These are phyloP conservation scores for Citrus cavaleriei DNA, from an alignment of 345 rosid genomes.

Conservation along the genomic window DNA sequence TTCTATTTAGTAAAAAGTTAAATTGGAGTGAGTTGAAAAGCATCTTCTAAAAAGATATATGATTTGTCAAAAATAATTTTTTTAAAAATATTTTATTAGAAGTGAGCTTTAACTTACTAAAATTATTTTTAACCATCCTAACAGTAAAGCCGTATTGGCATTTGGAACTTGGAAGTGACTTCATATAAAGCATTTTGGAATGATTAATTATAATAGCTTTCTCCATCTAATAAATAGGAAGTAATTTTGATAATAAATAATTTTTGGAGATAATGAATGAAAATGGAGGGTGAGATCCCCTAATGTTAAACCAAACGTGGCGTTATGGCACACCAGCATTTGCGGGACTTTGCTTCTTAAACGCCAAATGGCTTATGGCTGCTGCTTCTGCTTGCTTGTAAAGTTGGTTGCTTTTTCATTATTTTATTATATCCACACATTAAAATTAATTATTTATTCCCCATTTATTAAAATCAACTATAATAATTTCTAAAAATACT, in stretches of 20 bases:
- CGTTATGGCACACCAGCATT: neutral
- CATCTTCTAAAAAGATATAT: no score
- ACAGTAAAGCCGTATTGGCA: neutral
- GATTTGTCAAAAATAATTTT: neutral
- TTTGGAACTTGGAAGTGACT: neutral
- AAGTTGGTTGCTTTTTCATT: neutral
- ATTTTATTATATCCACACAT: neutral
- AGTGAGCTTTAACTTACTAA: neutral
- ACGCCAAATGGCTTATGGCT: neutral
- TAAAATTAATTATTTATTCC: no score
- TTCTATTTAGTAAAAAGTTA: no score
- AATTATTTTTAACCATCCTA: neutral
- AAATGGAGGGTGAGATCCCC: neutral
- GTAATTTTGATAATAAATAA: neutral
- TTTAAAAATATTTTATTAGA: no score
- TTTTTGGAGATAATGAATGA: no score
- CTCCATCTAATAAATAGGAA: neutral
- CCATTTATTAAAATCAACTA: no score
- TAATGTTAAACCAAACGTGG: neutral
- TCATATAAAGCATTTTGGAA: neutral
- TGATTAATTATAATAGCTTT: no score
- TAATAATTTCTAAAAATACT: no score
- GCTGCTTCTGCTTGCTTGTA: neutral
- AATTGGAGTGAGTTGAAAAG: no score
- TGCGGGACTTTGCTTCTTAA: neutral